Evolutionary conservation across 2,329 filamentous ascomycete genomes (phyloP).

Genomic region (Amphichorda felina): DNA sequence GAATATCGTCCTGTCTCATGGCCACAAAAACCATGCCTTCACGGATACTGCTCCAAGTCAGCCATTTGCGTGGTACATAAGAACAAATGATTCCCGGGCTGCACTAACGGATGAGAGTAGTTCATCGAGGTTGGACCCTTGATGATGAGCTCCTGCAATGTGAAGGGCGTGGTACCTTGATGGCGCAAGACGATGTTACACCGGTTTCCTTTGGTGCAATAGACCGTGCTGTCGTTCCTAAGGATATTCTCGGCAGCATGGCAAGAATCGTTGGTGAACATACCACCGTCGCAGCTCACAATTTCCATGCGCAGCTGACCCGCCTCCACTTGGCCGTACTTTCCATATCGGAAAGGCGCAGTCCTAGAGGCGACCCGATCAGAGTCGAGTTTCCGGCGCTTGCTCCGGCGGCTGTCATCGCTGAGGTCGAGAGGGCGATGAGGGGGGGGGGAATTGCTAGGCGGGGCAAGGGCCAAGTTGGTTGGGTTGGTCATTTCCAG

Average conservation of each 20-base stretch:
- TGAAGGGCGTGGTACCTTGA: constrained; percentile 69
- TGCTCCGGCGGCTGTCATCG: constrained; percentile 41
- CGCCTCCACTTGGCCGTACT: constrained; percentile 76
- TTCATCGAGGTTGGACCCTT: constrained; percentile 64
- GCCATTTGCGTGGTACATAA: not conserved
- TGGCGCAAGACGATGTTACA: constrained; percentile 84
- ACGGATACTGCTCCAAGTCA: constrained; percentile 44
- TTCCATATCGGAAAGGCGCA: constrained; percentile 67
- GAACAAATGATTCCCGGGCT: not conserved
- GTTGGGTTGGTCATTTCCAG: constrained; percentile 25
- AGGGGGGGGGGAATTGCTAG: constrained; percentile 14
- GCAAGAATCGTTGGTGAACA: constrained; percentile 47
- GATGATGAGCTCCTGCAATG: constrained; percentile 75
- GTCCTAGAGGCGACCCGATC: constrained; percentile 36
- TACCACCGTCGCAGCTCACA: constrained; percentile 77
- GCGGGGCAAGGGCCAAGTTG: constrained; percentile 15
- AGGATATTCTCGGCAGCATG: constrained; percentile 74
- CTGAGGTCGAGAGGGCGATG: constrained; percentile 23
- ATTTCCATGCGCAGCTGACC: constrained; percentile 79
- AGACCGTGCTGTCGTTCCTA: constrained; percentile 70
- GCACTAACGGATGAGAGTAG: constrained; percentile 74
- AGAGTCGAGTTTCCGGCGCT: constrained; percentile 60
- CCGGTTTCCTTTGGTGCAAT: constrained; percentile 77
- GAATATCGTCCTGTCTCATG: constrained; percentile 69
- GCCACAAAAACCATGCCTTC: constrained; percentile 88